phyloP scores from a whole-genome alignment of 345 rosid genomes.

The Noccaea caerulescens region DNA sequence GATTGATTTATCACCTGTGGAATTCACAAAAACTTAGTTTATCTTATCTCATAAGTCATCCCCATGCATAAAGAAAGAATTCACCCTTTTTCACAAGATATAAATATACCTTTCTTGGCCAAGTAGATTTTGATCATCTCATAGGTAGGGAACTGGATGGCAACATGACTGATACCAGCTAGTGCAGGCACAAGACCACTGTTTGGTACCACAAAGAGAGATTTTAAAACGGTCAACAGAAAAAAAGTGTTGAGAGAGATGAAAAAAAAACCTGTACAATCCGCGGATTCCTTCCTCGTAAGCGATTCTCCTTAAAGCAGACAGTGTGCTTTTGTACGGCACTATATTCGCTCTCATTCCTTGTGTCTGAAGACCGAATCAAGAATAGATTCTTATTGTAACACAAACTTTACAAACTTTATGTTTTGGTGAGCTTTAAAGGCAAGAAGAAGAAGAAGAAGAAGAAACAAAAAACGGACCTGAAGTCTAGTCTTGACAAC shows the following conservation, averaged over 20 bases:
- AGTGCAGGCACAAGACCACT: constrained; percentile 90
- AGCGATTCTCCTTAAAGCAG: constrained; percentile 82
- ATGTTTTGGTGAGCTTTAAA: background rate
- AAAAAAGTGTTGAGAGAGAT: constrained; percentile 25
- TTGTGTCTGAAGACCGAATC: constrained; percentile 59
- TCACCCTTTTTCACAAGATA: constrained; percentile 8
- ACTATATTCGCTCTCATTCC: constrained; percentile 72
- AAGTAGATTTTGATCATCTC: constrained; percentile 71
- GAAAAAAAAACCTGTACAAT: constrained; percentile 62
- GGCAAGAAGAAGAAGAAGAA: too few relatives aligned
- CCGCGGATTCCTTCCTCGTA: constrained; percentile 87
- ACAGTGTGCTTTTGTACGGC: constrained; percentile 71
- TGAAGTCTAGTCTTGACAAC: constrained; percentile 94
- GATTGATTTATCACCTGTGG: constrained; percentile 59
- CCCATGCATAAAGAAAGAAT: too few relatives aligned
- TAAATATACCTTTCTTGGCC: constrained; percentile 60
- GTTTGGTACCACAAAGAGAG: constrained; percentile 37
- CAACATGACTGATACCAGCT: constrained; percentile 93
- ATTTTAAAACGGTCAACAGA: background rate
- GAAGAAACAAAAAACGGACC: constrained; percentile 43
- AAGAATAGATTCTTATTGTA: background rate
- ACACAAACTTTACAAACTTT: constrained; percentile 9
- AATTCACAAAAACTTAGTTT: constrained; percentile 13
- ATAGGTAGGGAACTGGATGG: constrained; percentile 86
- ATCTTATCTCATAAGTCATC: too few relatives aligned